Conservation (phyloP, 2,329 filamentous ascomycete species). For the Exophiala phaeomuriformis region DNA sequence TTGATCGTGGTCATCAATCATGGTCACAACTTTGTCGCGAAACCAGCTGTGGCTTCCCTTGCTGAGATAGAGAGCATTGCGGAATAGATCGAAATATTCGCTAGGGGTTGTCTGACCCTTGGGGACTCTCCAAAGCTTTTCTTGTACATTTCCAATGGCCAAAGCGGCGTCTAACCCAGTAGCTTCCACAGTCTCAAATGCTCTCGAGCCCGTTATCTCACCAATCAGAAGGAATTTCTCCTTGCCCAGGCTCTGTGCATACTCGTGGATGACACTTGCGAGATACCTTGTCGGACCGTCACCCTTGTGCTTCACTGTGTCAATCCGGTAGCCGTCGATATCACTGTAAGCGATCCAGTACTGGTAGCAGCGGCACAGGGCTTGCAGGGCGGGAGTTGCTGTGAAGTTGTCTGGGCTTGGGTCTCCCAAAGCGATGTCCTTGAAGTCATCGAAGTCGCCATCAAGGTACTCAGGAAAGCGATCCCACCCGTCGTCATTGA, state of each 20-base stretch:
- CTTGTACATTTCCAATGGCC: conserved; percentile 13
- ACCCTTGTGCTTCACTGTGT: conserved; percentile 16
- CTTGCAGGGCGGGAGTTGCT: conserved; percentile 3
- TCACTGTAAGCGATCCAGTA: conserved; percentile 15
- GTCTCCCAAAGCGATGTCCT: conserved; percentile 10
- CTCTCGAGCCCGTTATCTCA: conserved; percentile 7
- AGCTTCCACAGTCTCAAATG: conserved; percentile 8
- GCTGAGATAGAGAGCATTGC: conserved; percentile 9
- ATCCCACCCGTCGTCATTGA: conserved; percentile 15
- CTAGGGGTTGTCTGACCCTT: conserved; percentile 2
- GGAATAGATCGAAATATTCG: conserved; percentile 13
- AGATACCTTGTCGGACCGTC: conserved; percentile 11
- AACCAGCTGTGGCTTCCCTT: conserved; percentile 16
- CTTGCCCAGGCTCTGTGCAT: conserved; percentile 8
- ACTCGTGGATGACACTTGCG: conserved; percentile 11
- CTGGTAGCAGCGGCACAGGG: conserved; percentile 9
- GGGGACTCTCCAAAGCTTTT: conserved; percentile 10
- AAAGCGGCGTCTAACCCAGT: conserved; percentile 6
- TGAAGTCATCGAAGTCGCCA: conserved; percentile 13
- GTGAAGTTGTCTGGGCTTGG: conserved; percentile 8
- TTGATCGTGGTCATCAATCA: conserved; percentile 18
- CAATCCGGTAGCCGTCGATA: conserved; percentile 17
- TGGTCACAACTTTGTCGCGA: conserved; percentile 10
- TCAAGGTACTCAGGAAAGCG: conserved; percentile 10
- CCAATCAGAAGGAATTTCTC: conserved; percentile 13